A percentile compares a stretch with the other conserved stretches of the same genome.
phyloP scores from a whole-genome alignment of 176 grass and related monocot species.

The Aegilops umbellulata region DNA sequence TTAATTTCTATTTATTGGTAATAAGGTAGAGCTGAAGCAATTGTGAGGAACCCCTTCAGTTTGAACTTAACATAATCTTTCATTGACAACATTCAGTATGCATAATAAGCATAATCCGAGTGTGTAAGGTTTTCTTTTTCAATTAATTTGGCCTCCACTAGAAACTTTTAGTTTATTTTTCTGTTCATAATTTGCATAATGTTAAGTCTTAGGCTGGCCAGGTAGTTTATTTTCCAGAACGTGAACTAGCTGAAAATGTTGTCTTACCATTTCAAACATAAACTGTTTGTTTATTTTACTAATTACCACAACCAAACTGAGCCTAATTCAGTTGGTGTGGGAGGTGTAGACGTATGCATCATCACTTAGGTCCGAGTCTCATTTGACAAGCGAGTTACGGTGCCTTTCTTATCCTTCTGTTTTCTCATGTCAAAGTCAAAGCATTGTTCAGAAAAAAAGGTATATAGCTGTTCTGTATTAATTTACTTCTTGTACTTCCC shows the following conservation, averaged over 20 bases:
- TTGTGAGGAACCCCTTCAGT: not conserved
- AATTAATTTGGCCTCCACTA: not conserved
- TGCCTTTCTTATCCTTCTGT: not conserved
- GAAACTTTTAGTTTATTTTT: not conserved
- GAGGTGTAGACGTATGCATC: not conserved
- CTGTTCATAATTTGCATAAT: not conserved
- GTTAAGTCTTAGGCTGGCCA: not conserved
- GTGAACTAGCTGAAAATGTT: not conserved
- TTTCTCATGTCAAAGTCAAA: not conserved
- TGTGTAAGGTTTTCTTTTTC: not conserved
- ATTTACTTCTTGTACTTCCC: slow-evolving; percentile 9
- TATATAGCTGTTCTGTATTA: not conserved
- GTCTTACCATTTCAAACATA: not conserved
- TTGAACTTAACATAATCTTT: not conserved
- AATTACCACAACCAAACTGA: too few species aligned
- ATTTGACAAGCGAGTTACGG: not conserved
- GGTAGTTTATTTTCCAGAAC: not conserved
- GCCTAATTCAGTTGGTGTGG: not conserved
- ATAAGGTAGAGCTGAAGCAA: not conserved
- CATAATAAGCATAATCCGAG: not conserved
- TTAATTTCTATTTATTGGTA: not conserved
- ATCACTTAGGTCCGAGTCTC: not conserved
- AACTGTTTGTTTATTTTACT: too few species aligned
- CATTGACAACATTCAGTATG: not conserved
- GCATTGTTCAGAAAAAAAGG: not conserved